Evolutionary conservation across 345 rosid species (phyloP).

Genomic region (Clausena lansium): DNA sequence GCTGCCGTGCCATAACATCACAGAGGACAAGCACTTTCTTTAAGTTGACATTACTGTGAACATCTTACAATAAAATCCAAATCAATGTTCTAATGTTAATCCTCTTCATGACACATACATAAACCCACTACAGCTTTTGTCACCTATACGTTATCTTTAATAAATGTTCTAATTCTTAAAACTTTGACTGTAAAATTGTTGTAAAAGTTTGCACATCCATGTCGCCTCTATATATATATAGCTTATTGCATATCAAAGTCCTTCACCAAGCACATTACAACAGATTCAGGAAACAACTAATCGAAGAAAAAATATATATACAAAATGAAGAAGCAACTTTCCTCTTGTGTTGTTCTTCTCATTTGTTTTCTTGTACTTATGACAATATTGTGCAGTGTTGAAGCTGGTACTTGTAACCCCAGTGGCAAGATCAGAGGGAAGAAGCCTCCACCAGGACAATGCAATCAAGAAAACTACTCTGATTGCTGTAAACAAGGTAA

Average conservation of each 20-base stretch:
- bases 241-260: too few relatives aligned
- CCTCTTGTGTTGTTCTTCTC: not conserved
- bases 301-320: too few relatives aligned
- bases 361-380: not conserved
- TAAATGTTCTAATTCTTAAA: too few relatives aligned
- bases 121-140: too few relatives aligned
- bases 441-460: not conserved
- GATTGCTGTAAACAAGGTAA: constrained; percentile 19
- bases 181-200: not conserved
- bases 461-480: not conserved
- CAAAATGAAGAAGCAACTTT: not conserved
- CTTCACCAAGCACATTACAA: not conserved
- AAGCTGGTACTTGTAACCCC: not conserved
- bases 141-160: too few relatives aligned
- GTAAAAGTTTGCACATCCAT: not conserved
- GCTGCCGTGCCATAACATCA: too few relatives aligned
- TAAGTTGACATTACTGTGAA: not conserved
- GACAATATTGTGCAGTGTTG: not conserved
- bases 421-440: not conserved
- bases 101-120: not conserved
- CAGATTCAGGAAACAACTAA: not conserved
- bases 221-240: not conserved
- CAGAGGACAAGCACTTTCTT: not conserved
- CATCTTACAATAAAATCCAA: not conserved
- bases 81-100: not conserved